Evolutionary conservation across 2,329 filamentous ascomycete genomes (phyloP), one percentile per base, ranked within the genome.

Genomic region (Tolypocladium ophioglossoides): DNA sequence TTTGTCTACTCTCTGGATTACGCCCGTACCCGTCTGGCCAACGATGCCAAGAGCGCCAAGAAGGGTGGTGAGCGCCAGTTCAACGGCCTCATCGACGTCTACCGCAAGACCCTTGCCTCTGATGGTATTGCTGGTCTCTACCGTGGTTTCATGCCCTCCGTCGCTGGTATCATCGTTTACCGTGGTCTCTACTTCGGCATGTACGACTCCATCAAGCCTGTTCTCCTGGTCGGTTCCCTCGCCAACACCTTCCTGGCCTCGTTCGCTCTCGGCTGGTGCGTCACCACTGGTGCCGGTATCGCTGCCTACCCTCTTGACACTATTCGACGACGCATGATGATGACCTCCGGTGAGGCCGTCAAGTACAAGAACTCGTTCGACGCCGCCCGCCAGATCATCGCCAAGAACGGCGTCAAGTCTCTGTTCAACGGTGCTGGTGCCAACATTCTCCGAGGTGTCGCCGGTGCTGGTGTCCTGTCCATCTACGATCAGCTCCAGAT

Each of bases 1-100:
- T 99, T 99, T 87, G 94, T 99, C 85, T 99, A 99, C 91, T 99
- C 94, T 63, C 90, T 99, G 74, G 94, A 99, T 81, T 99, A 97
- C 82, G 94, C 94, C 80, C 94, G 94, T 96, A 99, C 94, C 72
- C 94, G 94, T 95, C 91, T 99, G 68, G 94, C 94, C 89, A 99
- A 99, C 88, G 94, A 99, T 77, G 91, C 91, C 81, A 99, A 99
- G 91, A 91, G 85, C 76, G 89, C 92, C 79, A 95, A 95, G 86
- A 85, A 84, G 72, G 88, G 89, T 80, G 94, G 94, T 85, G 91
- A 91, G 65, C 94, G 94, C 78, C 94, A 99, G 84, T 99, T 97
- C 91, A 97, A 97, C 86, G 94, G 94, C 78, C 87, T 99, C 70
- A 77, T 99, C 66, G 94, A 99, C 71, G 94, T 99, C 80, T 99